Evolutionary conservation across 345 rosid species (phyloP).

Genomic region (Boechera divaricarpa): DNA sequence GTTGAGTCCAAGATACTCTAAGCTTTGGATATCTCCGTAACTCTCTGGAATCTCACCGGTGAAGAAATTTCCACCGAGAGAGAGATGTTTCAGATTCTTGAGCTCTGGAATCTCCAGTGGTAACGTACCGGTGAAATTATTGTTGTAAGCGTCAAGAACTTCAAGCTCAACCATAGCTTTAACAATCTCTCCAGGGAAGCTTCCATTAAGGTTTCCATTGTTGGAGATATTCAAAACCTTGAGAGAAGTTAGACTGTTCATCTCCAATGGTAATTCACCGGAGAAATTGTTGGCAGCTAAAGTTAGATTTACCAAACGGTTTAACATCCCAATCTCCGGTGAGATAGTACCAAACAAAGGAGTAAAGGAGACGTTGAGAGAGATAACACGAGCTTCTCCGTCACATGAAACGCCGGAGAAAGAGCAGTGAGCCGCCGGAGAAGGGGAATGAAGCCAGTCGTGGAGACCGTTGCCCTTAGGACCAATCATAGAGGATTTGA

Average conservation of each 20-base stretch:
- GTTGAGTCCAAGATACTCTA: conserved; percentile 71
- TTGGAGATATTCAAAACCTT: conserved; percentile 67
- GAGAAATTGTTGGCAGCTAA: conserved; percentile 56
- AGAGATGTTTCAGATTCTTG: conserved; percentile 61
- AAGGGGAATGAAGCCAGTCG: conserved; percentile 63
- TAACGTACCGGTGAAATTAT: conserved; percentile 63
- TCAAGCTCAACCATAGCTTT: conserved; percentile 61
- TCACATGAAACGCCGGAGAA: conserved; percentile 88
- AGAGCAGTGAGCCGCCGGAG: conserved; percentile 66
- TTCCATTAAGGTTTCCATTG: conserved; percentile 53
- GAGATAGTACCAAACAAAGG: conserved; percentile 65
- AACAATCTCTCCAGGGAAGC: conserved; percentile 65
- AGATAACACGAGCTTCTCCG: conserved; percentile 54
- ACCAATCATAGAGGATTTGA: conserved; percentile 70
- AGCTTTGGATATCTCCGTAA: conserved; percentile 66
- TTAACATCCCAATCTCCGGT: conserved; percentile 68
- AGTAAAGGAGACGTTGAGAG: conserved; percentile 60
- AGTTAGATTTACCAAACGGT: conserved; percentile 68
- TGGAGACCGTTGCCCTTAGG: conserved; percentile 59
- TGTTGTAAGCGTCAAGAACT: conserved; percentile 69
- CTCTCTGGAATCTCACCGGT: conserved; percentile 72
- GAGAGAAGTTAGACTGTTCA: conserved; percentile 63
- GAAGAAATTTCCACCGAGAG: conserved; percentile 81
- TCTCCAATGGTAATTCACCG: conserved; percentile 61
- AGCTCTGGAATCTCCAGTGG: conserved; percentile 59